phyloP scores from a whole-genome alignment of 1,139 yeast genomes.

The Casaregolazyma lundiana region DNA sequence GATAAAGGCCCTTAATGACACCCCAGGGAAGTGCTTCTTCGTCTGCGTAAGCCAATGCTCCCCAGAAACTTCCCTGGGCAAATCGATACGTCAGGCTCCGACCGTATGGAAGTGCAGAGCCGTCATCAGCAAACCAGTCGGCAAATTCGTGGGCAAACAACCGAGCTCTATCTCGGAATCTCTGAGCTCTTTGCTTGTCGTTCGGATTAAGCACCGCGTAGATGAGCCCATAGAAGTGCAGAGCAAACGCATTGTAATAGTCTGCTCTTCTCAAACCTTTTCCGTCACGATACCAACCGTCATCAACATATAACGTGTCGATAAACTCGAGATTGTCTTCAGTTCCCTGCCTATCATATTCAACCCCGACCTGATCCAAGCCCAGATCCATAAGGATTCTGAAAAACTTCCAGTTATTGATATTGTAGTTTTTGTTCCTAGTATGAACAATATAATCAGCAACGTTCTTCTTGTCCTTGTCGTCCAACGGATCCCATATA shows the following conservation, averaged over 20 bases:
- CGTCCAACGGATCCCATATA: slow-evolving; percentile 30
- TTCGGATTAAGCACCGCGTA: slow-evolving; percentile 24
- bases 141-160: slow-evolving; percentile 26
- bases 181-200: slow-evolving; percentile 18
- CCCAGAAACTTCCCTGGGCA: slow-evolving; percentile 32
- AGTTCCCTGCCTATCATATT: slow-evolving; percentile 17
- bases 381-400: slow-evolving; percentile 31
- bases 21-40: slow-evolving; percentile 27
- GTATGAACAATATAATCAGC: slow-evolving; percentile 23
- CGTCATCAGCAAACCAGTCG: slow-evolving; percentile 30
- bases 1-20: slow-evolving; percentile 29
- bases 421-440: slow-evolving; percentile 22
- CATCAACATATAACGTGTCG: slow-evolving; percentile 27
- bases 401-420: slow-evolving; percentile 32
- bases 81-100: slow-evolving; percentile 31
- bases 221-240: slow-evolving; percentile 31
- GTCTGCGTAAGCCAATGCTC: slow-evolving; percentile 28
- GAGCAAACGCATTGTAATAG: slow-evolving; percentile 33
- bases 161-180: slow-evolving; percentile 24
- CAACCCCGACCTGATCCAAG: slow-evolving; percentile 26
- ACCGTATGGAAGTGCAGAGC: slow-evolving; percentile 32
- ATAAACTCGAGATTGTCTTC: slow-evolving; percentile 23
- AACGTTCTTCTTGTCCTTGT: slow-evolving; percentile 23
- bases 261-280: slow-evolving; percentile 25
- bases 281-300: slow-evolving; percentile 36